Evolutionary conservation across 2,329 filamentous ascomycete species (phyloP).

Genomic region (Boeremia exigua): DNA sequence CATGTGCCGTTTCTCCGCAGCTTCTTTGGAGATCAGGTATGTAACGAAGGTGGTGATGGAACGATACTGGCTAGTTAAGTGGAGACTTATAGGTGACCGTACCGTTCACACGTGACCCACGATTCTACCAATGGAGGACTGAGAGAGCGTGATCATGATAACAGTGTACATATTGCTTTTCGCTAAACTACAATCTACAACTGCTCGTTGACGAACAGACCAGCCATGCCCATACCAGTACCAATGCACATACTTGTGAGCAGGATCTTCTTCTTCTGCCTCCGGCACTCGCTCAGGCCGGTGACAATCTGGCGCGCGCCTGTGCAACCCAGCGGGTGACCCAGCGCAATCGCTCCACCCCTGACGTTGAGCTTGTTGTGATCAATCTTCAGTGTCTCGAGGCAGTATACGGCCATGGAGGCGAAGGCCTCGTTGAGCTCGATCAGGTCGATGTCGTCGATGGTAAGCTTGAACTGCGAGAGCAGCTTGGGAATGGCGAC

Average conservation of each 20-base stretch:
- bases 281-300: constrained; percentile 81
- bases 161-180: constrained; percentile 6
- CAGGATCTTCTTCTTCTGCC: constrained; percentile 87
- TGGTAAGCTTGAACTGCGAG: constrained; percentile 73
- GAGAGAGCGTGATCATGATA: too few relatives aligned
- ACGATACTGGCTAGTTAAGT: too few relatives aligned
- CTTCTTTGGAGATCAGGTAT: too few relatives aligned
- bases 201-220: constrained; percentile 70
- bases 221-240: constrained; percentile 71
- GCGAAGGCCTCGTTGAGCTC: constrained; percentile 99
- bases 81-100: too few relatives aligned
- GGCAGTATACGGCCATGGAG: constrained; percentile 95
- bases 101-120: too few relatives aligned
- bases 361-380: constrained; percentile 80
- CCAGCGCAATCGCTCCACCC: constrained; percentile 82
- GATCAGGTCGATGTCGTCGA: constrained; percentile 85
- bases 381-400: constrained; percentile 69
- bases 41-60: too few relatives aligned
- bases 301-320: constrained; percentile 86
- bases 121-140: too few relatives aligned
- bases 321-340: constrained; percentile 81
- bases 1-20: too few relatives aligned
- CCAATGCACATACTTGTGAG: constrained; percentile 89
- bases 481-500: constrained; percentile 81
- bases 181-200: constrained; percentile 5